These are phyloP conservation scores for Aspergillus aculeatinus DNA, from an alignment of 2,329 filamentous ascomycete genomes.

Conservation along the genomic window DNA sequence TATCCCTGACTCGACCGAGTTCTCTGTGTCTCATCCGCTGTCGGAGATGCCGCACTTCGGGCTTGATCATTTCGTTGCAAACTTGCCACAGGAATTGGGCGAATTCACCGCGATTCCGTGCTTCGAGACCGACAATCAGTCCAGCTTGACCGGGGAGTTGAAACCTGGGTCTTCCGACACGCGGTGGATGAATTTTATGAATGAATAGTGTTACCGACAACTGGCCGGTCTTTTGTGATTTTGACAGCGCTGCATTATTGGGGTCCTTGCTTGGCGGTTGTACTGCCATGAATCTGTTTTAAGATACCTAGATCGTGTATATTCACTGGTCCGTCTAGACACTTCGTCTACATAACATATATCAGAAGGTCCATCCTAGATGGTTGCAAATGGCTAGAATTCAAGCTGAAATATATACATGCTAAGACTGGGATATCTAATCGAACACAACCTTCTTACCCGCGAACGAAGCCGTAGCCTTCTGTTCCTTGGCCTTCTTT, in stretches of 20 bases:
- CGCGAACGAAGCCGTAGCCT: constrained; percentile 50
- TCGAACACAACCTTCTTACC: constrained; percentile 66
- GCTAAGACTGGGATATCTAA: constrained; percentile 31
- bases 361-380: not conserved
- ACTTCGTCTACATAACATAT: not conserved
- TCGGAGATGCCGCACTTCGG: constrained; percentile 36
- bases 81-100: constrained; percentile 41
- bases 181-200: constrained; percentile 38
- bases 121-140: constrained; percentile 37
- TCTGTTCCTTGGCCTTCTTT: constrained; percentile 57
- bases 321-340: constrained; percentile 3
- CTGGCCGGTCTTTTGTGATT: not conserved
- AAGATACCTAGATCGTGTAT: constrained; percentile 18
- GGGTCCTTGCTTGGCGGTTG: not conserved
- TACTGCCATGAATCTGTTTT: constrained; percentile 4
- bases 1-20: constrained; percentile 27
- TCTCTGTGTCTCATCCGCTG: constrained; percentile 30
- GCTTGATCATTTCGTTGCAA: constrained; percentile 42
- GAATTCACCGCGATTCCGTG: constrained; percentile 43
- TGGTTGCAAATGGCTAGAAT: not conserved
- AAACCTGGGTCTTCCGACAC: constrained; percentile 27
- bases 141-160: constrained; percentile 23
- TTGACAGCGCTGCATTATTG: constrained; percentile 1
- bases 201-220: constrained; percentile 20
- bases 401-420: constrained; percentile 17